Base-by-base conservation (phyloP, 129 eudicot species). In the Ambrosia artemisiifolia region DNA sequence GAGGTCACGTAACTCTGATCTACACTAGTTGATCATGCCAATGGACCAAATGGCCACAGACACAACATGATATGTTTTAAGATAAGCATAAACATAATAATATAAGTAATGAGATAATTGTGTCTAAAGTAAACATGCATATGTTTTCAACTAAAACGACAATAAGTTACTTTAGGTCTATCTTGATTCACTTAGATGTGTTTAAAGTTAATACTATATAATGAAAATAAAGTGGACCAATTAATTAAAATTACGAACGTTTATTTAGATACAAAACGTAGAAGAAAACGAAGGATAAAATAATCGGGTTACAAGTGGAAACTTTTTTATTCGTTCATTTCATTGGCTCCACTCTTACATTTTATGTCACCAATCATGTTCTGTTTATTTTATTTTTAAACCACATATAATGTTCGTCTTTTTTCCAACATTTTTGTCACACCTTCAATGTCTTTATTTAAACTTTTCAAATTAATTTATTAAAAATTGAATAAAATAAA, bases 281-380 rank as follows among this genome's bases (percentile, higher is more conserved):
- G 55, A 49, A 49, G 17, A 30, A 11, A 12, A 30, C 2, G 64
- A 11, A 28, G 64, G 38, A 19, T 55, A 28, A 57, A 57, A 75
- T 74, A 49, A 74, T 56, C 19, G 66, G 54, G 66, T 71, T 17
- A 56, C 66, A 71, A 56, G 56, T 55, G 55, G 75, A 38, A 5
- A 10, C 2, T 70, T 38, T 19, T 55, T 6, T 19, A 42, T 46
- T 56, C 12, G 40, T 74, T 36, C 38, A 55, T 56, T 42, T 67
- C 60, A 76, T 46, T 11, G 76, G 81, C 76, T 77, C 81, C 81
- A 77, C 81, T 60, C 20, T 19, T 69, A 35, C 65, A 60, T 69
- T 60, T 60, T 48, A 77, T 55, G 65, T 60, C 81, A 60, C 59
- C 75, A 53, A 64, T 74, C 77, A 40, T 42, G 18, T 42, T 14